Conservation (phyloP, 2,329 filamentous ascomycete species). For the Elsinoe fawcettii region DNA sequence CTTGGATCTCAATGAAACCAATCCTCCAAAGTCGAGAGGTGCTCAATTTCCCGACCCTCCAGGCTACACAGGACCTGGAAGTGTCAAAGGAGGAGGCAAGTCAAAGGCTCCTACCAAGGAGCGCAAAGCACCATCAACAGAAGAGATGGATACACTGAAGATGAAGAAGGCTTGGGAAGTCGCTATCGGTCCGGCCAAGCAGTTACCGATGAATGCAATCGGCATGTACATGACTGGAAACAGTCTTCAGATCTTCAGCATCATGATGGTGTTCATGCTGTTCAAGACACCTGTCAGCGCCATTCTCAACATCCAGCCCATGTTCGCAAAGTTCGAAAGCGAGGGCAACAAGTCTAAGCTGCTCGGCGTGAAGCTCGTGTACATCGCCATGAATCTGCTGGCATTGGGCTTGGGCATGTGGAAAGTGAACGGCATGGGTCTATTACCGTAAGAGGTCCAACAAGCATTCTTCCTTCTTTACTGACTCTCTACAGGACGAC, state of each 20-base stretch:
- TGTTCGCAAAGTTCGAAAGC: conserved; percentile 87
- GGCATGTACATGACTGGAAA: conserved; percentile 99
- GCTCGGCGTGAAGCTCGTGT: conserved; percentile 76
- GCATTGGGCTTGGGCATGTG: conserved; percentile 81
- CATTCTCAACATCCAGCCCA: conserved; percentile 70
- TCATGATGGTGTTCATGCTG: conserved; percentile 99
- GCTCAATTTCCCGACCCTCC: conserved; percentile 72
- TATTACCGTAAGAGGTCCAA: conserved; percentile 65
- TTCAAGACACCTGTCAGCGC: conserved; percentile 95
- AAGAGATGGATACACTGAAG: conserved; percentile 92
- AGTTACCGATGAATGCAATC: conserved; percentile 93
- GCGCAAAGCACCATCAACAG: conserved; percentile 62
- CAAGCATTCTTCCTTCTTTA: neutral
- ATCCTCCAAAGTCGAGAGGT: conserved; percentile 58
- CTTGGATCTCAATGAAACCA: conserved; percentile 64
- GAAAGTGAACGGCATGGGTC: conserved; percentile 95
- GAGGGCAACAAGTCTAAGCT: conserved; percentile 66
- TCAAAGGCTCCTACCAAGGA: conserved; percentile 26
- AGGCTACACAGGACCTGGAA: conserved; percentile 57
- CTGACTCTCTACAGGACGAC: conserved; percentile 61
- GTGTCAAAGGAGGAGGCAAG: conserved; percentile 18
- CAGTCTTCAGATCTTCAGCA: conserved; percentile 95
- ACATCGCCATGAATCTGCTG: conserved; percentile 77
- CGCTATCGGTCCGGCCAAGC: conserved; percentile 85
- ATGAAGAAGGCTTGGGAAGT: conserved; percentile 99